Percentiles rank a stretch among this genome's conserved stretches.
Conservation (phyloP, 192 early-diverging fungal species). For the Gonapodya prolifera region DNA sequence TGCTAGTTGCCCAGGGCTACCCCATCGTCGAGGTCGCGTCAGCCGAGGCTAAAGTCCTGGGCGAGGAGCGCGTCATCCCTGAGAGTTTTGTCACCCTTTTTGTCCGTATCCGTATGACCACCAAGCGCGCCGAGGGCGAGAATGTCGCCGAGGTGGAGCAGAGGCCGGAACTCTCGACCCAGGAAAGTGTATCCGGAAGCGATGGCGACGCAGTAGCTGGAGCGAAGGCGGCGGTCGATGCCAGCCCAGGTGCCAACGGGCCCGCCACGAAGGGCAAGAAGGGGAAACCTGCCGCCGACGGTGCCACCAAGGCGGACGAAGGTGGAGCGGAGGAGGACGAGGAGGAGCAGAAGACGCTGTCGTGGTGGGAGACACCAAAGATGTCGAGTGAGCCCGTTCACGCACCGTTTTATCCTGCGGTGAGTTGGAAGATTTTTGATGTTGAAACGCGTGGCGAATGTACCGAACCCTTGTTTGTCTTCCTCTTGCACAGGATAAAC, state of each 20-base stretch:
- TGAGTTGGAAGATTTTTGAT: not conserved
- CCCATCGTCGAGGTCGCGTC: conserved; percentile 64
- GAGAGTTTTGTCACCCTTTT: conserved; percentile 58
- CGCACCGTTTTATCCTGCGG: conserved; percentile 10
- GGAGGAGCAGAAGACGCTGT: conserved; percentile 54
- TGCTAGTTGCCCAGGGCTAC: conserved; percentile 62
- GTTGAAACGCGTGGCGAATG: too few species aligned
- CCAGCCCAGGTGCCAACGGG: too few species aligned
- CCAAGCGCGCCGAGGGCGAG: not conserved
- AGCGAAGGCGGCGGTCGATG: not conserved
- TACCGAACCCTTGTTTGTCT: not conserved
- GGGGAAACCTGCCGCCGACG: not conserved
- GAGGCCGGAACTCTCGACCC: not conserved
- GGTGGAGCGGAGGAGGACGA: conserved; percentile 18
- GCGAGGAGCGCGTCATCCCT: conserved; percentile 40
- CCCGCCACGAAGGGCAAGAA: conserved; percentile 11
- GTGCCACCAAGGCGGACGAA: conserved; percentile 17
- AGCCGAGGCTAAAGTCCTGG: conserved; percentile 18
- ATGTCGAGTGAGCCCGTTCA: conserved; percentile 8
- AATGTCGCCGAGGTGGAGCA: not conserved
- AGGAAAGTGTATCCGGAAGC: not conserved
- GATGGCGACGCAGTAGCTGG: not conserved
- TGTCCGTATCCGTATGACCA: not conserved
- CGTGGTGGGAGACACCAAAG: conserved; percentile 54
- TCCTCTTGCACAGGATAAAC: conserved; percentile 8